Percentiles rank a stretch among this genome's conserved stretches.
These are phyloP conservation scores for Phytopythium helicoides DNA, from an alignment of 352 stramenopile genomes.

Conservation along the genomic window DNA sequence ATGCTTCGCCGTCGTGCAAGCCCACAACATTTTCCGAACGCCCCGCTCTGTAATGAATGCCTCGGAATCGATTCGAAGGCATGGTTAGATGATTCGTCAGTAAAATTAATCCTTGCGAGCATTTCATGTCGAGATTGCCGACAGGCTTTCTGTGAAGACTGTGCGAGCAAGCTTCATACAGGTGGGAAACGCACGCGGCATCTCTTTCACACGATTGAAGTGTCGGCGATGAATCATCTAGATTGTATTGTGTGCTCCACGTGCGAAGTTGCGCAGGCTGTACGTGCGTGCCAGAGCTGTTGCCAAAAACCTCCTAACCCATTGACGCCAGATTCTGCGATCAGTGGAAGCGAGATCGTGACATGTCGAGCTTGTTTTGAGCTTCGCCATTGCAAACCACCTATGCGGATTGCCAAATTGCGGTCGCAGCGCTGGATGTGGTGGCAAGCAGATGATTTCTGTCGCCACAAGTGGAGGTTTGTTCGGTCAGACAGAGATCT, in stretches of 20 bases:
- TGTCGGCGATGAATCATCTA: constrained; percentile 15
- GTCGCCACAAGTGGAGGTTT: constrained; percentile 17
- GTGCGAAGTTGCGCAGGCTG: constrained; percentile 21
- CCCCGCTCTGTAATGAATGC: constrained; percentile 38
- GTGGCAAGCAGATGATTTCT: constrained; percentile 25
- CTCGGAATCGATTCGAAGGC: not conserved
- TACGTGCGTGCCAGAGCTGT: constrained; percentile 19
- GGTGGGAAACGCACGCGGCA: constrained; percentile 34
- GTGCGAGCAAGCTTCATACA: constrained; percentile 20
- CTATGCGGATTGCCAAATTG: not conserved
- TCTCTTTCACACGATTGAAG: constrained; percentile 28
- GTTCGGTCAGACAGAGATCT: constrained; percentile 1
- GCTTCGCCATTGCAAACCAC: constrained; percentile 11
- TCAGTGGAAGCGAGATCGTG: not conserved
- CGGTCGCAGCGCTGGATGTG: constrained; percentile 4
- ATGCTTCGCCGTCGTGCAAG: constrained; percentile 15
- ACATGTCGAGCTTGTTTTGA: constrained; percentile 29
- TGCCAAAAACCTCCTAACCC: too few relatives aligned
- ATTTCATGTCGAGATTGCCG: constrained; percentile 29
- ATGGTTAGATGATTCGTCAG: not conserved
- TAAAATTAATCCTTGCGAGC: constrained; percentile 14
- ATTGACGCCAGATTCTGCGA: too few relatives aligned
- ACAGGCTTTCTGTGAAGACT: constrained; percentile 22
- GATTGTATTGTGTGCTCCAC: constrained; percentile 13
- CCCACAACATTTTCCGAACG: constrained; percentile 18